Conservation (phyloP, 805 yeast species). For the Zygosaccharomyces bisporus region DNA sequence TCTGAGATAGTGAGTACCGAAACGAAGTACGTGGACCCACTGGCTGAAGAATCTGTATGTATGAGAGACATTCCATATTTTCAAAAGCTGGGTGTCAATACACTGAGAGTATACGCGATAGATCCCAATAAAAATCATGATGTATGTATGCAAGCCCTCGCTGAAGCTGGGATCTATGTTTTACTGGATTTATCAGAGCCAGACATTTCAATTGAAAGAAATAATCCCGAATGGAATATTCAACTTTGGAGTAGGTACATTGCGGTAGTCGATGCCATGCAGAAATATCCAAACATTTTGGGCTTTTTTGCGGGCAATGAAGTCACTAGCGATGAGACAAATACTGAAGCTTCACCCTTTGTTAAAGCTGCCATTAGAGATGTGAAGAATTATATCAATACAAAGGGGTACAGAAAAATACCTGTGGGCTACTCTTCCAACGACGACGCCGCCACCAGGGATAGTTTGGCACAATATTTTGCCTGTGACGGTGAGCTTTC, state of each 20-base stretch:
- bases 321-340: constrained; percentile 78
- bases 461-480: constrained; percentile 76
- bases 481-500: constrained; percentile 72
- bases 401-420: constrained; percentile 58
- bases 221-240: constrained; percentile 73
- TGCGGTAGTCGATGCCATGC: constrained; percentile 74
- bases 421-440: constrained; percentile 95
- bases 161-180: constrained; percentile 87
- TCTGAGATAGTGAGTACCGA: constrained; percentile 18
- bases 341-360: constrained; percentile 87
- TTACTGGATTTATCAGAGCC: constrained; percentile 91
- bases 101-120: constrained; percentile 81
- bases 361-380: constrained; percentile 97
- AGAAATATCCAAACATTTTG: constrained; percentile 71
- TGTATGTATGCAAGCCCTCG: constrained; percentile 68
- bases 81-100: constrained; percentile 63
- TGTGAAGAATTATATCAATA: constrained; percentile 66
- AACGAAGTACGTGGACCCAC: constrained; percentile 59
- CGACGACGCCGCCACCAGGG: constrained; percentile 81
- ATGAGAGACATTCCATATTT: constrained; percentile 80
- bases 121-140: constrained; percentile 70
- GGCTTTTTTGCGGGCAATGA: constrained; percentile 99
- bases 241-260: constrained; percentile 73
- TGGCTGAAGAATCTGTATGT: constrained; percentile 68
- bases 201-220: constrained; percentile 67